A percentile compares a stretch with the other conserved stretches of the same genome.
Conservation (phyloP, 2,329 filamentous ascomycete genomes). For the Orbilia brochopaga region DNA sequence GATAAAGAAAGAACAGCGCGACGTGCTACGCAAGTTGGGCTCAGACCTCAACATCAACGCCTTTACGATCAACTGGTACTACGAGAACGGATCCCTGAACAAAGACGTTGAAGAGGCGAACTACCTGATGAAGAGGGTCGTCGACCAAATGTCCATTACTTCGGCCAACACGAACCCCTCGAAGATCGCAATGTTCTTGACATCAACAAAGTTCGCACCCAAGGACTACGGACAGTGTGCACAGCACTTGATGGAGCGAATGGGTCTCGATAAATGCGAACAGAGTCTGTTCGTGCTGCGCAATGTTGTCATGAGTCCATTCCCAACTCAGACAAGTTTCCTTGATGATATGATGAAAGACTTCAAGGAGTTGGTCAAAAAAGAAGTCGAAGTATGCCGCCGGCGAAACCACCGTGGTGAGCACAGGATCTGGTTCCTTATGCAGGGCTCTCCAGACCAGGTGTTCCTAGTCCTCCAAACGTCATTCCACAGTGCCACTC, state of each 20-base stretch:
- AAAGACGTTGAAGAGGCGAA: slow-evolving; percentile 61
- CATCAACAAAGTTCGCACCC: slow-evolving; percentile 60
- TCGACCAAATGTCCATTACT: slow-evolving; percentile 60
- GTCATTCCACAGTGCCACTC: too few relatives aligned
- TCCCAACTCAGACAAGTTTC: slow-evolving; percentile 59
- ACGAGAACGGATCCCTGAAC: slow-evolving; percentile 56
- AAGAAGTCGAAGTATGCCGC: slow-evolving; percentile 52
- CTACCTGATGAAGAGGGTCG: slow-evolving; percentile 61
- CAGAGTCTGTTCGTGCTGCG: slow-evolving; percentile 60
- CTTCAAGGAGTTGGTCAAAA: slow-evolving; percentile 56
- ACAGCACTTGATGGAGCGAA: slow-evolving; percentile 59
- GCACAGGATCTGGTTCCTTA: too few relatives aligned
- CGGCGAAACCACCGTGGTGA: too few relatives aligned
- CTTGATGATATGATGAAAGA: slow-evolving; percentile 57
- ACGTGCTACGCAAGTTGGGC: slow-evolving; percentile 59
- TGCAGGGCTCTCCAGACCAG: too few relatives aligned
- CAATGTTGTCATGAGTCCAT: slow-evolving; percentile 63
- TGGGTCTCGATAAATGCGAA: slow-evolving; percentile 57
- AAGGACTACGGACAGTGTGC: slow-evolving; percentile 60
- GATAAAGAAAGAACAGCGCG: slow-evolving; percentile 57
- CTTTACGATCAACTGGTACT: slow-evolving; percentile 60
- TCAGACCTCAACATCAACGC: slow-evolving; percentile 63
- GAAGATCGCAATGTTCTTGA: slow-evolving; percentile 60
- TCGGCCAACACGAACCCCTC: slow-evolving; percentile 58
- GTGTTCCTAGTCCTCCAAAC: too few relatives aligned